Conservation (phyloP, 192 early-diverging fungal genomes). For the Backusella mclennaniae region DNA sequence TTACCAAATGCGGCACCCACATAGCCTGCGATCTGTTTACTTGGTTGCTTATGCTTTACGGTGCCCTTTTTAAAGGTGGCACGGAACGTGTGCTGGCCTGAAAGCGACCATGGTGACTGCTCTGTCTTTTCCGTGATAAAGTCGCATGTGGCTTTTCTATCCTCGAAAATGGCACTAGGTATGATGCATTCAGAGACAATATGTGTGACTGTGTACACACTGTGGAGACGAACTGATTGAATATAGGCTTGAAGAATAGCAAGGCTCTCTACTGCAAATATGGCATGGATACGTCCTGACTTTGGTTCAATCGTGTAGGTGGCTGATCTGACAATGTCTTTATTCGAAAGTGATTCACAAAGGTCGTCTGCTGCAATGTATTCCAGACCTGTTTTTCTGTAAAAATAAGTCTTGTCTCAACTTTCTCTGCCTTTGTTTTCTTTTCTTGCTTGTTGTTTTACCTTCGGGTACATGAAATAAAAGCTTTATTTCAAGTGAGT, state of each 20-base stretch:
- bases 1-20: slow-evolving; percentile 22
- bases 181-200: not conserved
- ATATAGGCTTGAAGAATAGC: not conserved
- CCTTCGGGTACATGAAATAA: slow-evolving; percentile 27
- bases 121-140: not conserved
- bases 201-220: slow-evolving; percentile 4
- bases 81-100: slow-evolving; percentile 4
- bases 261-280: not conserved
- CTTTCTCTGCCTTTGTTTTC: not conserved
- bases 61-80: slow-evolving; percentile 23
- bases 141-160: not conserved
- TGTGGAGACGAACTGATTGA: not conserved
- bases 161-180: not conserved
- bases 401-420: not conserved
- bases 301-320: not conserved
- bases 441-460: not conserved
- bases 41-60: slow-evolving; percentile 9
- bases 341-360: not conserved
- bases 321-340: not conserved
- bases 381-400: slow-evolving; percentile 9
- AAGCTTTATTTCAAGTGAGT: not conserved
- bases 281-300: not conserved
- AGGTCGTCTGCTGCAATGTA: slow-evolving; percentile 7
- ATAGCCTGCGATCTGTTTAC: slow-evolving; percentile 12
- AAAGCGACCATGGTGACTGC: not conserved